phyloP scores from a whole-genome alignment of 1,284 basidiomycete species.

The Cryptococcus hybrid region DNA sequence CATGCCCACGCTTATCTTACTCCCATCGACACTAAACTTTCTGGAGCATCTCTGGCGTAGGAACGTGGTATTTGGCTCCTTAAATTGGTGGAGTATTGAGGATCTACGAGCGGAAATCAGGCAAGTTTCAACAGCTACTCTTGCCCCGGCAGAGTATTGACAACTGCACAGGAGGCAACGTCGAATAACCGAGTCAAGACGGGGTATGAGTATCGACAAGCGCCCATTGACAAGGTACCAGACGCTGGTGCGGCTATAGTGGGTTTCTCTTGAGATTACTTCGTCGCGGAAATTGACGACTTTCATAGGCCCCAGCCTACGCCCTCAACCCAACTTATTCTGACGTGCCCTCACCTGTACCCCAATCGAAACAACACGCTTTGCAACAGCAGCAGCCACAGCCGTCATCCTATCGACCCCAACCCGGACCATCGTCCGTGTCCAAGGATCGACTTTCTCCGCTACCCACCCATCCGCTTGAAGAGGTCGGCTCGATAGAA shows the following conservation, averaged over 20 bases:
- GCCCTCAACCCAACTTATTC: slow-evolving; percentile 17
- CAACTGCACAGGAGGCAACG: slow-evolving; percentile 34
- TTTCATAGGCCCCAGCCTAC: slow-evolving; percentile 15
- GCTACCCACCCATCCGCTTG: background rate
- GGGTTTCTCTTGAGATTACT: slow-evolving; percentile 5
- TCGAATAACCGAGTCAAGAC: slow-evolving; percentile 49
- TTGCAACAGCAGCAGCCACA: background rate
- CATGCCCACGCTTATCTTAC: slow-evolving; percentile 48
- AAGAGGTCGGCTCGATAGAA: background rate
- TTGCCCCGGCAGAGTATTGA: background rate
- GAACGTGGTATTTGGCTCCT: slow-evolving; percentile 39
- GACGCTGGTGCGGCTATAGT: slow-evolving; percentile 40
- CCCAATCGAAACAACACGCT: background rate
- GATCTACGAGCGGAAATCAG: slow-evolving; percentile 50
- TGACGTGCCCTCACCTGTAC: background rate
- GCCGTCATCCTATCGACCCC: background rate
- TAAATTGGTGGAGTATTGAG: slow-evolving; percentile 48
- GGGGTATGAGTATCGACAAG: slow-evolving; percentile 36
- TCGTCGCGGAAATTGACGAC: background rate
- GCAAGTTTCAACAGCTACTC: slow-evolving; percentile 11
- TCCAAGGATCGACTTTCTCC: background rate
- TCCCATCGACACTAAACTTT: slow-evolving; percentile 33
- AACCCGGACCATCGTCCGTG: background rate
- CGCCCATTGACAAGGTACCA: slow-evolving; percentile 42
- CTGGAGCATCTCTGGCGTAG: slow-evolving; percentile 41